Evolutionary conservation across 495 filamentous ascomycete species (phyloP), one percentile per base, ranked within the genome.

Genomic region (Pyronema domesticum): DNA sequence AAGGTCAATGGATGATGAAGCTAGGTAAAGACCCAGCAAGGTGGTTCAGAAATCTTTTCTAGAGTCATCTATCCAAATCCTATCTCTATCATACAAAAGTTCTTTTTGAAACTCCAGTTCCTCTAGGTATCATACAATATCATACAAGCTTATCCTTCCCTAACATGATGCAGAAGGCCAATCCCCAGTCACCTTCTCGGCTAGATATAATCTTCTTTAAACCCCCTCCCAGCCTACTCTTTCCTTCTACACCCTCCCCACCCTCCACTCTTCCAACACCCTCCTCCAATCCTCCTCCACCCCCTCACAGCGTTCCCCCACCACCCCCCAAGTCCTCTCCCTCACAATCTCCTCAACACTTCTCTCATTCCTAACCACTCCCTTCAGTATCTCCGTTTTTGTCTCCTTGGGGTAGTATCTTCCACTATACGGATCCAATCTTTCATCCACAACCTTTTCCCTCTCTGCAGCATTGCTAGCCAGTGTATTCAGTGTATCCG

Each of bases 371-470:
- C 89, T 76, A 35, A 96, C 68, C 45, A 94, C 56, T 35, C 69
- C 74, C 9, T 87, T 88, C 46, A 98, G 65, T 40, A 76, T 76
- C 69, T 98, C 86, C 1, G 89, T 93, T 54, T 89, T 73, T 44
- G 85, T 74, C 68, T 96, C 88, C 44, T 76, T 72, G 0, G 89
- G 87, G 57, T 87, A 89, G 62, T 82, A 94, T 30, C 89, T 73
- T 18, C 72, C 86, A 15, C 82, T 87, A 62, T 98, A 98, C 14
- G 91, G 91, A 69, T 98, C 91, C 53, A 96, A 68, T 55, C 91
- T 72, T 67, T 95, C 91, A 69, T 98, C 74, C 13, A 96, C 81
- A 5, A 89, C 74, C 51, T 80, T 73, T 62, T 94, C 86, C 51
- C 80, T 73, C 55, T 83, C 78, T 57, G 70, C 75, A 37, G 78